A percentile compares a stretch with the other conserved stretches of the same genome.
Conservation (phyloP, 805 yeast species). For the Candida xyloterini region DNA sequence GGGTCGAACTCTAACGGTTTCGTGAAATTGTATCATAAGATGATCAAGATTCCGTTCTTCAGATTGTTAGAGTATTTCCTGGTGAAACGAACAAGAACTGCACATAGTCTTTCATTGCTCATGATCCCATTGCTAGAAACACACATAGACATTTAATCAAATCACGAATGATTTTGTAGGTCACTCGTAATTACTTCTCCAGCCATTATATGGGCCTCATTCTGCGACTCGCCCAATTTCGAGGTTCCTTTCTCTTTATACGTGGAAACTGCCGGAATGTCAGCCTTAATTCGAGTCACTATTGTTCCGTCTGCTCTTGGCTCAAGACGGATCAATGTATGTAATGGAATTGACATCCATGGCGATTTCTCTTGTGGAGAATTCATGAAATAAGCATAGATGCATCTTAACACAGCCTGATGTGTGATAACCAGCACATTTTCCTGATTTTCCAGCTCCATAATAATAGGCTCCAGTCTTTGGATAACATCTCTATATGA, state of each 20-base stretch:
- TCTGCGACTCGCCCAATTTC: constrained; percentile 51
- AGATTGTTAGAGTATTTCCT: constrained; percentile 10
- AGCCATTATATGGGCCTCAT: constrained; percentile 39
- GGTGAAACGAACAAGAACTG: constrained; percentile 16
- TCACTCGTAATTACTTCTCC: constrained; percentile 46
- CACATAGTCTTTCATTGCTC: constrained; percentile 19
- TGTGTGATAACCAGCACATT: constrained; percentile 94
- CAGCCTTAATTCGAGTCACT: constrained; percentile 88
- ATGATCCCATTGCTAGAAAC: constrained; percentile 17
- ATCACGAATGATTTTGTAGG: constrained; percentile 1
- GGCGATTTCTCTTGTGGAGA: constrained; percentile 97
- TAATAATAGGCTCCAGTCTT: constrained; percentile 92
- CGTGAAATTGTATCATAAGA: neutral
- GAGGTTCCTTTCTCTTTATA: constrained; percentile 92
- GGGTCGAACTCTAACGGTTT: neutral
- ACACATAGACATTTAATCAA: neutral
- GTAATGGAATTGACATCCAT: constrained; percentile 98
- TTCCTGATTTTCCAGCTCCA: constrained; percentile 97
- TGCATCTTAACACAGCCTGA: constrained; percentile 94
- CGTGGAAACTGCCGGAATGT: constrained; percentile 96
- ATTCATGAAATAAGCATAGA: constrained; percentile 97
- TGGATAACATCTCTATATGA: constrained; percentile 94
- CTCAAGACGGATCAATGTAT: constrained; percentile 88
- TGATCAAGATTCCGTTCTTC: constrained; percentile 2
- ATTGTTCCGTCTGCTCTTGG: constrained; percentile 91